Evolutionary conservation across 164 flowering plant species (phyloP).

Genomic region (Malania oleifera): DNA sequence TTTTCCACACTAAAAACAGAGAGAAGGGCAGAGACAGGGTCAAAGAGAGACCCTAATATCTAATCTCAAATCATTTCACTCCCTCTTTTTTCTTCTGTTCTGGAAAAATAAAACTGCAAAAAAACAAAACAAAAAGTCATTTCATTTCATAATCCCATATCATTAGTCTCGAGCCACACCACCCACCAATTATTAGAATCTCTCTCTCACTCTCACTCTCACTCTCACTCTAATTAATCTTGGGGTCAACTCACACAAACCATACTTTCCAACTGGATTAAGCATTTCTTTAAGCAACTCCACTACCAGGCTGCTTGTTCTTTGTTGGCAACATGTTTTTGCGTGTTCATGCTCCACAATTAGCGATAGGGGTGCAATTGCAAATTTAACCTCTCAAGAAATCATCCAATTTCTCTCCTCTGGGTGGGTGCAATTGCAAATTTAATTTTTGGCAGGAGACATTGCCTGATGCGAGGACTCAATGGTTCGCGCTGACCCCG

Average conservation of each 20-base stretch:
- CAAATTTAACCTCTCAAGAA: no score
- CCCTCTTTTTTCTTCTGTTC: no score
- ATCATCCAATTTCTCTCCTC: not conserved
- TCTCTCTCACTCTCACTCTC: no score
- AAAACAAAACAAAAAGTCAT: no score
- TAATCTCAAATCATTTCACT: no score
- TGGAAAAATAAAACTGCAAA: no score
- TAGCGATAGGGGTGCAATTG: no score
- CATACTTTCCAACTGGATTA: constrained; percentile 16
- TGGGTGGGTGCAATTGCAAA: no score
- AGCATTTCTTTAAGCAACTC: constrained; percentile 7
- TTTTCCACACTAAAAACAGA: not conserved
- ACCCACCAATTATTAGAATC: constrained; percentile 10
- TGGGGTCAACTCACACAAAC: constrained; percentile 23
- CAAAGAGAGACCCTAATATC: not conserved
- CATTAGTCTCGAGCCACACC: constrained; percentile 47
- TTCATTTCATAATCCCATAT: constrained; percentile 9
- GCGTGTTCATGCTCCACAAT: not conserved
- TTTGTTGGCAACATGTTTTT: not conserved
- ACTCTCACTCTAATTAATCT: no score
- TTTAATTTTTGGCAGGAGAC: constrained; percentile 4
- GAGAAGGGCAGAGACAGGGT: not conserved
- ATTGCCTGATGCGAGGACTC: constrained; percentile 10
- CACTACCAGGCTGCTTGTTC: constrained; percentile 20
- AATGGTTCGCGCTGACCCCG: constrained; percentile 26